Evolutionary conservation across 257 asterid species (phyloP).

Genomic region (Rubia yunnanensis): DNA sequence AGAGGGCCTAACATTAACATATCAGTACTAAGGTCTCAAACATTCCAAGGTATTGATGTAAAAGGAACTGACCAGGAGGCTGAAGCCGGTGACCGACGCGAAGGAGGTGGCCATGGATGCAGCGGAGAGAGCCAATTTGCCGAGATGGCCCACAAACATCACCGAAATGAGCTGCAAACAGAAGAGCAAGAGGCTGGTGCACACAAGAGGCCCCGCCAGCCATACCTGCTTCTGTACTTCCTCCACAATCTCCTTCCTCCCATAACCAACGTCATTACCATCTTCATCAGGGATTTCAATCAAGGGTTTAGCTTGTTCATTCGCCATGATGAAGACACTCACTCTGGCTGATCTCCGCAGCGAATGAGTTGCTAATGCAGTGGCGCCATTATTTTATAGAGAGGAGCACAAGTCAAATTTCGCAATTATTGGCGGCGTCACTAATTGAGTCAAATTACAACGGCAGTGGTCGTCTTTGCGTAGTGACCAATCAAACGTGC

Average conservation of each 20-base stretch:
- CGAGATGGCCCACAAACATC: conserved; percentile 90
- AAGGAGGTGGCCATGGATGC: conserved; percentile 88
- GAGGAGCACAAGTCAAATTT: neutral
- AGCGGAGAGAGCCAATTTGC: conserved; percentile 55
- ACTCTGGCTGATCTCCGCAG: too few species aligned
- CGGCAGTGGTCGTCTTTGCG: neutral
- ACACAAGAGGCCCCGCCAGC: conserved; percentile 71
- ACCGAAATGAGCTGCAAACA: conserved; percentile 62
- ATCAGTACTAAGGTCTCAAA: too few species aligned
- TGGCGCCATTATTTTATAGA: neutral
- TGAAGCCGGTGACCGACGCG: conserved; percentile 83
- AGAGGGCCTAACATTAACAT: too few species aligned
- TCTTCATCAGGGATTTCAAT: neutral
- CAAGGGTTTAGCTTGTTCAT: neutral
- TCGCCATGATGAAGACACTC: neutral
- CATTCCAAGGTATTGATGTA: neutral
- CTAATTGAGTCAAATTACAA: neutral
- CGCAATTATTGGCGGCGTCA: neutral
- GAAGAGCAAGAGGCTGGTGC: conserved; percentile 48
- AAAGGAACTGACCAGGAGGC: conserved; percentile 38
- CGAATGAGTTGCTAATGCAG: too few species aligned
- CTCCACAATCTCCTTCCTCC: conserved; percentile 31
- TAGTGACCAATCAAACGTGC: neutral
- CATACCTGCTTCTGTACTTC: conserved; percentile 63
- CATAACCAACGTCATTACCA: neutral